A percentile compares a stretch with the other conserved stretches of the same genome.
Evolutionary conservation across 139 green algal genomes (phyloP).

Genomic region (Chlorokybus atmophyticus): DNA sequence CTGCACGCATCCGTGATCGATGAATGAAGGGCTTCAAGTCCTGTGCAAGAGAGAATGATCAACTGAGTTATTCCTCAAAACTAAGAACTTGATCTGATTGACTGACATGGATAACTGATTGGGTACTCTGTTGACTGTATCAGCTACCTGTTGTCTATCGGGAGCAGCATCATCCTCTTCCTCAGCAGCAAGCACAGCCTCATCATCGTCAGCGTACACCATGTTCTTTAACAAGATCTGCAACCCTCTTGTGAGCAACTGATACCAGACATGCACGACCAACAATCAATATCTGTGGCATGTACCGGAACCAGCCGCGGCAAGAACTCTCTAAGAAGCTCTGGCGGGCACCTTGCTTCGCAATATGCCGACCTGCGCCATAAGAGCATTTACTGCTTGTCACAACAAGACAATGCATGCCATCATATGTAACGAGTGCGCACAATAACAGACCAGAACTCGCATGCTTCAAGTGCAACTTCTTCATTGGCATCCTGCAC

Average conservation of each 20-base stretch:
- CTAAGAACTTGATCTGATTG: too few relatives aligned
- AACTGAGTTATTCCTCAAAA: too few relatives aligned
- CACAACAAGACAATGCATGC: neutral
- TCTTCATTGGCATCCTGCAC: conserved; percentile 40
- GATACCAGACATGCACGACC: too few relatives aligned
- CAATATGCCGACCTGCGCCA: conserved; percentile 27
- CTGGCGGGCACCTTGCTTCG: conserved; percentile 16
- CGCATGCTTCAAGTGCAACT: conserved; percentile 82
- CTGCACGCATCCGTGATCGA: conserved; percentile 17
- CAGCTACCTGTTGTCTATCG: too few relatives aligned
- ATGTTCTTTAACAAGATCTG: conserved; percentile 88
- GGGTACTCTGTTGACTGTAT: too few relatives aligned
- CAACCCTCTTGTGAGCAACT: too few relatives aligned
- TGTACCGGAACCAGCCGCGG: conserved; percentile 56
- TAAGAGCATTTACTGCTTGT: conserved; percentile 6
- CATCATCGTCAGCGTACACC: conserved; percentile 49
- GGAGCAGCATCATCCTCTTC: conserved; percentile 76
- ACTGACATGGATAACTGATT: too few relatives aligned
- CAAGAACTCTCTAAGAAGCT: conserved; percentile 59
- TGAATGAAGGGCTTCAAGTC: conserved; percentile 32
- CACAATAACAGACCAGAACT: conserved; percentile 70
- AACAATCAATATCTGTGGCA: too few relatives aligned
- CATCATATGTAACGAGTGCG: conserved; percentile 36
- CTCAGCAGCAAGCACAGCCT: conserved; percentile 67
- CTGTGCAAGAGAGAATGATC: too few relatives aligned